A percentile compares a stretch with the other conserved stretches of the same genome.
These are phyloP conservation scores for Acacia concinna DNA, from an alignment of 331 rosid genomes.

Conservation along the genomic window DNA sequence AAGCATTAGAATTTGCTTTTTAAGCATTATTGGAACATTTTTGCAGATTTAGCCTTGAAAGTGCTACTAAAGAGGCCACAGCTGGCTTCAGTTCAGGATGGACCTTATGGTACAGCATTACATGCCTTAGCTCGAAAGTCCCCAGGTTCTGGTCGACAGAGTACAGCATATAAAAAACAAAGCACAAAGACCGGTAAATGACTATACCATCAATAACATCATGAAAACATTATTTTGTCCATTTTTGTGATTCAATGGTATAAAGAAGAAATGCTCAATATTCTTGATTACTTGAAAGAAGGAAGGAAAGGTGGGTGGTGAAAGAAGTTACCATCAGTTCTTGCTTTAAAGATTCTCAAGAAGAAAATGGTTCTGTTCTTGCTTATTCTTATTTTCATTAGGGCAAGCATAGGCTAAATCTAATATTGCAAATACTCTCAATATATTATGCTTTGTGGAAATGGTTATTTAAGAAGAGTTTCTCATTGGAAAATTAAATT, in stretches of 20 bases:
- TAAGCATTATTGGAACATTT: not conserved
- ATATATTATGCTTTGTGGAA: not conserved
- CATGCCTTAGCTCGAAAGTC: slow-evolving; percentile 44
- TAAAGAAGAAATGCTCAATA: not conserved
- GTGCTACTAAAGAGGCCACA: slow-evolving; percentile 10
- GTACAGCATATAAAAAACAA: not conserved
- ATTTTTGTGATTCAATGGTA: not conserved
- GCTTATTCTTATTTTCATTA: not conserved
- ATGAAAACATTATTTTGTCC: slow-evolving; percentile 3
- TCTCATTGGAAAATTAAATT: not conserved
- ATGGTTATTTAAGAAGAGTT: not conserved
- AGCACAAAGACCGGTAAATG: slow-evolving; percentile 29
- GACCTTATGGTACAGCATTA: slow-evolving; percentile 21
- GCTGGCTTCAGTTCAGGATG: slow-evolving; percentile 28
- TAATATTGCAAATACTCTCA: not conserved
- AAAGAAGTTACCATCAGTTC: not conserved
- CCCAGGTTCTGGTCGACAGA: slow-evolving; percentile 1
- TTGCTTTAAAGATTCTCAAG: not conserved
- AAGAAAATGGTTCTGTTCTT: not conserved
- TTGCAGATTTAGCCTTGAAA: slow-evolving; percentile 37
- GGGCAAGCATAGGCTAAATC: not conserved
- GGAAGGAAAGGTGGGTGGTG: not conserved
- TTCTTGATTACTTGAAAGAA: not conserved
- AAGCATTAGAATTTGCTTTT: not conserved
- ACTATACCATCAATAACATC: not conserved